Percentiles rank a stretch among this genome's conserved stretches.
phyloP scores from a whole-genome alignment of 306 rosid genomes.

The Cyamopsis tetragonoloba region DNA sequence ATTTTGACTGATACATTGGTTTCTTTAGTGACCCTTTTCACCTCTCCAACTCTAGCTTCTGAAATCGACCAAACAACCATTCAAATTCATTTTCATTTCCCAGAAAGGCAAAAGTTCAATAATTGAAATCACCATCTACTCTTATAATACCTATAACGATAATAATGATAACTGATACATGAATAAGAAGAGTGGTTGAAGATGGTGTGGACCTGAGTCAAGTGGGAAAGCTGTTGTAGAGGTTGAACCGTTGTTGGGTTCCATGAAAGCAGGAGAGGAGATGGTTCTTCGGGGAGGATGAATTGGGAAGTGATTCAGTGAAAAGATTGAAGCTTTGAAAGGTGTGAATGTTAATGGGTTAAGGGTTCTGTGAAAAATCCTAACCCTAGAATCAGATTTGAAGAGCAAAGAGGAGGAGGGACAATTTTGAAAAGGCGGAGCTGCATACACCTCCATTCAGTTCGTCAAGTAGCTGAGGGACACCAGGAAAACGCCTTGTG shows the following conservation, averaged over 20 bases:
- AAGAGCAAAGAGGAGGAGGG: constrained; percentile 3
- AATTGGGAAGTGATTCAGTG: constrained; percentile 26
- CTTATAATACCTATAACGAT: too few species aligned
- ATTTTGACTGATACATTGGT: constrained; percentile 76
- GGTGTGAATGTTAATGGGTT: neutral
- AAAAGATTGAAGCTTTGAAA: constrained; percentile 16
- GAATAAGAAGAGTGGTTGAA: neutral
- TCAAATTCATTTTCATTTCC: neutral
- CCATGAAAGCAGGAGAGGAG: constrained; percentile 36
- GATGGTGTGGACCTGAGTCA: constrained; percentile 32
- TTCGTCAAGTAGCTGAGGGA: too few species aligned
- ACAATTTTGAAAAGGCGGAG: neutral
- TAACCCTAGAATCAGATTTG: neutral
- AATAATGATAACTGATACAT: neutral
- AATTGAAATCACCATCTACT: neutral
- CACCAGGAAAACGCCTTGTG: too few species aligned
- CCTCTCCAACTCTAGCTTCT: constrained; percentile 79
- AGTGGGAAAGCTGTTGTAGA: constrained; percentile 26
- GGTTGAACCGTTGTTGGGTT: constrained; percentile 39
- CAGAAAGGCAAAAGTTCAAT: neutral
- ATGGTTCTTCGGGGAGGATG: constrained; percentile 17
- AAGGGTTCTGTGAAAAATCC: neutral
- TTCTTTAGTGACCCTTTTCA: constrained; percentile 76
- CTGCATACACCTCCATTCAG: neutral
- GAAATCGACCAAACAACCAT: neutral